phyloP scores from a whole-genome alignment of 768 basidiomycete species.

The Daedalea quercina region DNA sequence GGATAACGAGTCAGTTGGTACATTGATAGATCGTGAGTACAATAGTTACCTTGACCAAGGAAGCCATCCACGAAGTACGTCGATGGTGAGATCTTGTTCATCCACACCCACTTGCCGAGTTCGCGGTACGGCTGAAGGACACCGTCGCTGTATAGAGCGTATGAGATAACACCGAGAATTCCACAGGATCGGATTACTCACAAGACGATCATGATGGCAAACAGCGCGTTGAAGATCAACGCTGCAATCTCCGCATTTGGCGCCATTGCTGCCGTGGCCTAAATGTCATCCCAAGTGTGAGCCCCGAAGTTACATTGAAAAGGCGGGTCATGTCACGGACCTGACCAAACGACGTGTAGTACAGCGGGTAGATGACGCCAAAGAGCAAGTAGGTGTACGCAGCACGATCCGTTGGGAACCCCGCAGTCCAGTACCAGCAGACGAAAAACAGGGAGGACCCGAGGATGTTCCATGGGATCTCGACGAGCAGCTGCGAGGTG shows the following conservation, averaged over 20 bases:
- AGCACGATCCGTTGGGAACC: conserved; percentile 29
- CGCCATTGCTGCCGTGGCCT: conserved; percentile 36
- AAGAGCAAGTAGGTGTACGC: conserved; percentile 34
- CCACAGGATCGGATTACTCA: conserved; percentile 17
- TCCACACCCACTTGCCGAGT: conserved; percentile 40
- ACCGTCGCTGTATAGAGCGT: conserved; percentile 34
- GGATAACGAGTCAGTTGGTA: background rate
- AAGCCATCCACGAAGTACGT: conserved; percentile 34
- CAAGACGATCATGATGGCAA: conserved; percentile 38
- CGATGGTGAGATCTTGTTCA: conserved; percentile 29
- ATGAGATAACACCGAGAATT: too few species aligned
- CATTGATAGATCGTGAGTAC: background rate
- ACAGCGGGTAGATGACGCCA: conserved; percentile 34
- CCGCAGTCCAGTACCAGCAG: conserved; percentile 46
- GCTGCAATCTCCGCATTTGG: conserved; percentile 35
- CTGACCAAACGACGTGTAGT: conserved; percentile 35
- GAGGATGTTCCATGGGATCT: conserved; percentile 38
- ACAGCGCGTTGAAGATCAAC: conserved; percentile 30
- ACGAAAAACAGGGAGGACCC: conserved; percentile 35
- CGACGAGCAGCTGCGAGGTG: conserved; percentile 30
- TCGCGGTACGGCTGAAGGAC: conserved; percentile 39
- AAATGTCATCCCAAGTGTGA: conserved; percentile 4
- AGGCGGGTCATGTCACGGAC: background rate
- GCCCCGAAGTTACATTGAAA: background rate
- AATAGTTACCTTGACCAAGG: conserved; percentile 34